Percentiles rank a stretch among this genome's conserved stretches.
Conservation (phyloP, 306 rosid genomes). For the Sophora flavescens region DNA sequence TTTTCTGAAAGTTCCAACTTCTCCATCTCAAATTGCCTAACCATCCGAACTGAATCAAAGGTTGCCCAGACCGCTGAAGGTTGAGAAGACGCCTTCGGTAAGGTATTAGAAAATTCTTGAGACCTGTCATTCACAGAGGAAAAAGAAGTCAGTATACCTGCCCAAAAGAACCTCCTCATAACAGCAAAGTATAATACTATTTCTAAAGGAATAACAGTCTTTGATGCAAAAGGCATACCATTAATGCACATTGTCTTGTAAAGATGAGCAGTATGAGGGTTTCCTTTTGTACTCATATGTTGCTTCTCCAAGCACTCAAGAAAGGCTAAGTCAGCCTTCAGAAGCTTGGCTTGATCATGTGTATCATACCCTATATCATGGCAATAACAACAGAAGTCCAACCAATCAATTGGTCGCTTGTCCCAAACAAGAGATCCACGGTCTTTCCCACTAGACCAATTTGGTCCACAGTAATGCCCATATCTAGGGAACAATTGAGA, state of each 20-base stretch:
- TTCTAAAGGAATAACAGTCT: background rate
- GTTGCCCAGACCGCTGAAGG: conserved; percentile 54
- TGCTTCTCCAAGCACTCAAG: conserved; percentile 87
- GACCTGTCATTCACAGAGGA: conserved; percentile 65
- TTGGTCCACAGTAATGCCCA: conserved; percentile 98
- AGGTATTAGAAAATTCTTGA: conserved; percentile 81
- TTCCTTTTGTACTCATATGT: conserved; percentile 78
- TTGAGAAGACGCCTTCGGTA: conserved; percentile 69
- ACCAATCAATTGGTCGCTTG: conserved; percentile 92
- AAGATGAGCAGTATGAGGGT: conserved; percentile 66
- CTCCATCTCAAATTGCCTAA: conserved; percentile 77
- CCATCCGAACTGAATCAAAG: conserved; percentile 83
- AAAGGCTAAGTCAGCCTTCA: conserved; percentile 89
- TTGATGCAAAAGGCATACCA: conserved; percentile 56
- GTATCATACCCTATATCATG: conserved; percentile 96
- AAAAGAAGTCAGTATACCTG: conserved; percentile 35
- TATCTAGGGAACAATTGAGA: conserved; percentile 91
- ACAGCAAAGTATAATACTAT: background rate
- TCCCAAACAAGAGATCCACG: conserved; percentile 85
- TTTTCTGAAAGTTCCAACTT: conserved; percentile 48
- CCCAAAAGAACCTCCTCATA: background rate
- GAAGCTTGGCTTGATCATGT: conserved; percentile 79
- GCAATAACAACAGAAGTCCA: conserved; percentile 97
- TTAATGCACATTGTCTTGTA: conserved; percentile 86
- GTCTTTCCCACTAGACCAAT: conserved; percentile 96